Evolutionary conservation across 345 rosid species (phyloP).

Genomic region (Cardamine chenopodiifolia): DNA sequence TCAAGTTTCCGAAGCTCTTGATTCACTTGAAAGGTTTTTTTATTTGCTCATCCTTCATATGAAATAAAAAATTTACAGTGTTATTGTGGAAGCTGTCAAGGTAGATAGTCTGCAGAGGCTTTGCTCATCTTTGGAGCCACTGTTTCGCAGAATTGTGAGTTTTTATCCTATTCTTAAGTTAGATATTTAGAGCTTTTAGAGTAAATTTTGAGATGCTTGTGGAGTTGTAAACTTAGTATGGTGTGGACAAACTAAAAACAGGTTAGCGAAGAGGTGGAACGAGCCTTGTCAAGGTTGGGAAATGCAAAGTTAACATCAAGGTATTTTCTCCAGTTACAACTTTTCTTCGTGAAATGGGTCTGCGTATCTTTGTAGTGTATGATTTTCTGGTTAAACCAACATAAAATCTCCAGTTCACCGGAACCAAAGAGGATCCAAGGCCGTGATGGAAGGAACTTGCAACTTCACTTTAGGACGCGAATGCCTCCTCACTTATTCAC

Average conservation of each 20-base stretch:
- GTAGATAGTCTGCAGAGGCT: constrained; percentile 90
- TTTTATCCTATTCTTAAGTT: not conserved
- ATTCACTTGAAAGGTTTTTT: not conserved
- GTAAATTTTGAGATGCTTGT: not conserved
- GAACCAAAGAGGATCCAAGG: constrained; percentile 63
- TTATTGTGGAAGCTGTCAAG: constrained; percentile 93
- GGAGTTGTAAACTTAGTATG: constrained; percentile 15
- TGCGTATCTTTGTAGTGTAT: not conserved
- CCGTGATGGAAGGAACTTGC: constrained; percentile 62
- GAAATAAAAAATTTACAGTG: constrained; percentile 55
- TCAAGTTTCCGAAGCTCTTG: constrained; percentile 2
- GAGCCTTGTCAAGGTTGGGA: constrained; percentile 76
- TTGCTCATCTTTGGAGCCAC: constrained; percentile 92
- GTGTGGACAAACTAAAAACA: constrained; percentile 37
- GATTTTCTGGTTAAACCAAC: constrained; percentile 1
- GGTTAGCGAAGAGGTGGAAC: constrained; percentile 97
- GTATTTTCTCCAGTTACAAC: constrained; percentile 40
- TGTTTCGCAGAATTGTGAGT: constrained; percentile 89
- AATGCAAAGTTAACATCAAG: constrained; percentile 56
- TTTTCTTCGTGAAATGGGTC: not conserved
- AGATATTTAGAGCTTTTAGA: not conserved
- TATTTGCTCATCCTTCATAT: constrained; percentile 21
- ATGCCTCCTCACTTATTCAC: constrained; percentile 96
- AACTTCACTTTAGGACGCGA: constrained; percentile 76
- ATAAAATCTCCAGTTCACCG: constrained; percentile 49